phyloP scores from a whole-genome alignment of 768 basidiomycete genomes.

The Kwoniella sp. region DNA sequence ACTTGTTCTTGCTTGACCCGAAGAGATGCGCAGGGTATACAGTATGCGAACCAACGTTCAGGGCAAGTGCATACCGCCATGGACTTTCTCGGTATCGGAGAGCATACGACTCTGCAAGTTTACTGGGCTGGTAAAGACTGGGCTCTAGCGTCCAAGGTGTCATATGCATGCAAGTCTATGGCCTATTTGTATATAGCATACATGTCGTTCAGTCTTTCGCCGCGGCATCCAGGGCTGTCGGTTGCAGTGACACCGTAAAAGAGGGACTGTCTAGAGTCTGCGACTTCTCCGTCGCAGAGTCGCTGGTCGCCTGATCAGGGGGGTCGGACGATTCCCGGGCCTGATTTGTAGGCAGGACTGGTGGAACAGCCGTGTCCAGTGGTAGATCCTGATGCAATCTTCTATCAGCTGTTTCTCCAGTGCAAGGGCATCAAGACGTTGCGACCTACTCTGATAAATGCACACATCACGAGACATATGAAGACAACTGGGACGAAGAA shows the following conservation, averaged over 20 bases:
- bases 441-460: conserved; percentile 32
- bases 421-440: background rate
- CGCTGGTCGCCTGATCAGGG: background rate
- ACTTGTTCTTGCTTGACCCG: too few relatives aligned
- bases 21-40: too few relatives aligned
- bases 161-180: too few relatives aligned
- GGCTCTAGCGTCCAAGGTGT: too few relatives aligned
- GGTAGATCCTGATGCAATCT: background rate
- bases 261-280: background rate
- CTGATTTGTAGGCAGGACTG: background rate
- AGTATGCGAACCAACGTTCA: too few relatives aligned
- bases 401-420: background rate
- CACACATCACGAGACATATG: conserved; percentile 34
- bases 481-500: conserved; percentile 42
- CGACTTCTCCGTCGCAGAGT: background rate
- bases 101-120: too few relatives aligned
- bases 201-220: too few relatives aligned
- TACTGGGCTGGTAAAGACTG: too few relatives aligned
- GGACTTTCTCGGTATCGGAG: too few relatives aligned
- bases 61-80: too few relatives aligned
- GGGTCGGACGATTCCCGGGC: background rate
- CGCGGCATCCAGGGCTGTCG: too few relatives aligned
- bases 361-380: background rate
- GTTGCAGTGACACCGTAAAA: background rate
- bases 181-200: too few relatives aligned